These are phyloP conservation scores for Leccinum ochraceum DNA, from an alignment of 768 basidiomycete genomes.

Conservation along the genomic window DNA sequence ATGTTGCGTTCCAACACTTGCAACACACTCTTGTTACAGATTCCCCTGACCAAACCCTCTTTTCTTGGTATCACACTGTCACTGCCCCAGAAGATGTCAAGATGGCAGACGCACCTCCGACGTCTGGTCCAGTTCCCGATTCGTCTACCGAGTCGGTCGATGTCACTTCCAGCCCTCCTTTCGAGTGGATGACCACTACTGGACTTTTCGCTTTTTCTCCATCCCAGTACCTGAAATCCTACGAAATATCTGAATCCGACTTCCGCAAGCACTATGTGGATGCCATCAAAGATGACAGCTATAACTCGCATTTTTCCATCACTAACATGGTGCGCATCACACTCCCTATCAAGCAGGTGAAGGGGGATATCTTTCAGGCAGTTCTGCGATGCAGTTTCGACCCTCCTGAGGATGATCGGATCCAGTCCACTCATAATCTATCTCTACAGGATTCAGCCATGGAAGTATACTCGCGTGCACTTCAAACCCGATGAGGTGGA, in stretches of 20 bases:
- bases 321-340: constrained; percentile 25
- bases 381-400: constrained; percentile 27
- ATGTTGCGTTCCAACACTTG: constrained; percentile 26
- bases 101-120: constrained; percentile 5
- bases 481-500: neutral
- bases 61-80: constrained; percentile 24
- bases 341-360: constrained; percentile 19
- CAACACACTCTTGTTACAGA: constrained; percentile 25
- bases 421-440: constrained; percentile 27
- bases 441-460: constrained; percentile 14
- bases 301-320: constrained; percentile 19
- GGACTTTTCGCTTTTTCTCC: constrained; percentile 29
- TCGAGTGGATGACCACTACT: constrained; percentile 8
- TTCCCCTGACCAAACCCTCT: constrained; percentile 28
- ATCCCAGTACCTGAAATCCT: constrained; percentile 18
- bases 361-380: constrained; percentile 19
- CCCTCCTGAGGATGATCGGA: constrained; percentile 4
- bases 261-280: constrained; percentile 23
- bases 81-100: constrained; percentile 12
- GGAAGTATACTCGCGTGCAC: constrained; percentile 20
- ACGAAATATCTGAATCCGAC: constrained; percentile 23
- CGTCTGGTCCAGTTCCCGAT: neutral
- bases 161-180: neutral
- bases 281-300: constrained; percentile 11
- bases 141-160: constrained; percentile 1